A percentile compares a stretch with the other conserved stretches of the same genome.
phyloP scores from a whole-genome alignment of 1,139 yeast species.

The Waltiozyma sp. region DNA sequence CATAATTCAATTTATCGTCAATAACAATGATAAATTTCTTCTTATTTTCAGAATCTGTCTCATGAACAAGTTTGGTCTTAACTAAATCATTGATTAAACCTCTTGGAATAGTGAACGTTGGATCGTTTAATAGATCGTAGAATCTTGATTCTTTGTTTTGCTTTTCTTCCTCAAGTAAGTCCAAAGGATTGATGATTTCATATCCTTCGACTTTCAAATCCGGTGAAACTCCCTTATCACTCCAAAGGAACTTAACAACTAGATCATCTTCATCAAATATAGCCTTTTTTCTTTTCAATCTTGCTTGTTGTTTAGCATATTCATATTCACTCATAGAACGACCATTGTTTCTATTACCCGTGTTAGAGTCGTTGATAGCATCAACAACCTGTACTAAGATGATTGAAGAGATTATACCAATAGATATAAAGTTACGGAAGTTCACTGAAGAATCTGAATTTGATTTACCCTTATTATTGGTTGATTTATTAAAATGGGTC shows the following conservation, averaged over 20 bases:
- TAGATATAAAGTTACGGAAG: slow-evolving; percentile 36
- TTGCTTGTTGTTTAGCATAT: slow-evolving; percentile 16
- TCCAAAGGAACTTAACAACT: slow-evolving; percentile 12
- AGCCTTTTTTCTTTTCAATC: slow-evolving; percentile 15
- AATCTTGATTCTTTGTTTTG: slow-evolving; percentile 25
- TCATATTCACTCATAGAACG: slow-evolving; percentile 17
- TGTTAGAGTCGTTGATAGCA: slow-evolving; percentile 36
- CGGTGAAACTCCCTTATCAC: slow-evolving; percentile 1
- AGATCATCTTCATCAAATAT: slow-evolving; percentile 14
- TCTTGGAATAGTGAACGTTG: slow-evolving; percentile 31
- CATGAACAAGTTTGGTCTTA: slow-evolving; percentile 28
- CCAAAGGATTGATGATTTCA: slow-evolving; percentile 12
- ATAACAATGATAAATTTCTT: slow-evolving; percentile 27
- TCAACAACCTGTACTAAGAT: slow-evolving; percentile 42
- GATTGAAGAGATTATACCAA: slow-evolving; percentile 41
- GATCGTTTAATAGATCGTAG: slow-evolving; percentile 23
- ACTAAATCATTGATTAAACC: slow-evolving; percentile 49
- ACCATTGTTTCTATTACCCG: slow-evolving; percentile 20
- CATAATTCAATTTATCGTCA: slow-evolving; percentile 26
- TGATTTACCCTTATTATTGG: not conserved
- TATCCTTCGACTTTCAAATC: slow-evolving; percentile 4
- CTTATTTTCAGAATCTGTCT: slow-evolving; percentile 26
- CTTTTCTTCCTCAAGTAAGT: slow-evolving; percentile 13
- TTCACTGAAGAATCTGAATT: slow-evolving; percentile 24
- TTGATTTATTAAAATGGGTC: not conserved